Conservation (phyloP, 1,139 yeast genomes). For the Blastobotrys malaysiensis region DNA sequence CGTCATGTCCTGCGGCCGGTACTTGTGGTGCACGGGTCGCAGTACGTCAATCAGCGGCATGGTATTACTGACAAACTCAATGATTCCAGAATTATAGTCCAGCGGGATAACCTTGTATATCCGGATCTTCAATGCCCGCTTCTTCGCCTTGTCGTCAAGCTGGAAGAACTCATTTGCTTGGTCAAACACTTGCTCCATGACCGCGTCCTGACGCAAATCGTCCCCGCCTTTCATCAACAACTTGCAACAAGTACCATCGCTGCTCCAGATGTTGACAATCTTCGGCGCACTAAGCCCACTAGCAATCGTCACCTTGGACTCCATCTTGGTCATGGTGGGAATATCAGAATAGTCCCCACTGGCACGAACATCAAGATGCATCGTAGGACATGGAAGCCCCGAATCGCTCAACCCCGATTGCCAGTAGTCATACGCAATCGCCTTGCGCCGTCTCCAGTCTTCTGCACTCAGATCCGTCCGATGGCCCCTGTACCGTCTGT, state of each 20-base stretch:
- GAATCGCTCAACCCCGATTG: conserved; percentile 39
- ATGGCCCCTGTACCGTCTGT: not conserved
- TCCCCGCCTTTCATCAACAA: conserved; percentile 78
- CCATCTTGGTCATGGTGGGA: conserved; percentile 46
- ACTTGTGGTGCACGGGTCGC: conserved; percentile 48
- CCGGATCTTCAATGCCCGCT: conserved; percentile 55
- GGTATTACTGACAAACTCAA: conserved; percentile 84
- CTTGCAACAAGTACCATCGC: conserved; percentile 53
- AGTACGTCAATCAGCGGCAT: conserved; percentile 65
- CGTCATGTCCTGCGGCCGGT: conserved; percentile 41
- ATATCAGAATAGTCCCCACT: conserved; percentile 45
- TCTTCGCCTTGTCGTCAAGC: conserved; percentile 52
- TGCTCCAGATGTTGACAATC: conserved; percentile 50
- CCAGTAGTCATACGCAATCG: conserved; percentile 45
- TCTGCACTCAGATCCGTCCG: not conserved
- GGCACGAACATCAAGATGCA: conserved; percentile 39
- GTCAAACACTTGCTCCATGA: conserved; percentile 94
- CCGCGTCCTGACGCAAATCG: conserved; percentile 90
- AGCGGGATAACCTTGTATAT: conserved; percentile 89
- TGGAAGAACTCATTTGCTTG: conserved; percentile 71
- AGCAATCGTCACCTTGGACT: conserved; percentile 52
- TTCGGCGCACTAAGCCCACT: conserved; percentile 85
- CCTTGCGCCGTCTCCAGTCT: conserved; percentile 6
- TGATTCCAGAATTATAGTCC: conserved; percentile 81
- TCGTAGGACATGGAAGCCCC: conserved; percentile 67